These are phyloP conservation scores for Paracoccidioides lutzii DNA, from an alignment of 2,329 filamentous ascomycete species.

Conservation along the genomic window DNA sequence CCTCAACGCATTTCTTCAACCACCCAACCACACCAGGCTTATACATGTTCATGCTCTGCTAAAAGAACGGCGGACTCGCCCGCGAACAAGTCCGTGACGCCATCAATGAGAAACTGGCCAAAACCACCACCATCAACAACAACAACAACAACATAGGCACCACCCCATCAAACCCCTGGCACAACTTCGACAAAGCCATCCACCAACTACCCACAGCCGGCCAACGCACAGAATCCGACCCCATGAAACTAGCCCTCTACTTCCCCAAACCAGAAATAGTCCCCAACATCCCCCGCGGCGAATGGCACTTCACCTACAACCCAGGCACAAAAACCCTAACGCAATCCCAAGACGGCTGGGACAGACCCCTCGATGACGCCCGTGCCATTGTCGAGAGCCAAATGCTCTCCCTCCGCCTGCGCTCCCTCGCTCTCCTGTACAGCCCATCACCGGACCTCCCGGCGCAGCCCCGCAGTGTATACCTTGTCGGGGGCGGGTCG, in stretches of 20 bases:
- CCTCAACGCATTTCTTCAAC: constrained; percentile 95
- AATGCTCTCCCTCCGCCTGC: constrained; percentile 76
- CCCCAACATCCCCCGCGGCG: constrained; percentile 73
- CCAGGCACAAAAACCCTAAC: constrained; percentile 37
- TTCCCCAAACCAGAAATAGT: constrained; percentile 94
- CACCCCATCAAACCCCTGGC: constrained; percentile 51
- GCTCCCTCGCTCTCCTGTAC: constrained; percentile 63
- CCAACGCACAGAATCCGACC: constrained; percentile 40
- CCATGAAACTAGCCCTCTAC: constrained; percentile 82
- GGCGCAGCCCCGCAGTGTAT: constrained; percentile 75
- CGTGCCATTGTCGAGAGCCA: constrained; percentile 90
- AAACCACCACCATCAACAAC: constrained; percentile 11
- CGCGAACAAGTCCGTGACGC: constrained; percentile 79
- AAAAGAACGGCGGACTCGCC: constrained; percentile 93
- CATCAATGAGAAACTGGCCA: constrained; percentile 44
- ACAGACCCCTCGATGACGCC: constrained; percentile 56
- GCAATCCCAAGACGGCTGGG: constrained; percentile 41
- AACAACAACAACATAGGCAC: too few relatives aligned
- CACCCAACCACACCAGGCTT: constrained; percentile 80
- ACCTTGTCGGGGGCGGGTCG: constrained; percentile 86
- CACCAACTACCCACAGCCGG: constrained; percentile 57
- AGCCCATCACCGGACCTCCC: constrained; percentile 47
- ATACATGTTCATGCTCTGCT: constrained; percentile 99
- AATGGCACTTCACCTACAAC: constrained; percentile 65
- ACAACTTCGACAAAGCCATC: constrained; percentile 63